Conservation (phyloP, 176 grass and related monocot species). For the Alopecurus myosuroides region DNA sequence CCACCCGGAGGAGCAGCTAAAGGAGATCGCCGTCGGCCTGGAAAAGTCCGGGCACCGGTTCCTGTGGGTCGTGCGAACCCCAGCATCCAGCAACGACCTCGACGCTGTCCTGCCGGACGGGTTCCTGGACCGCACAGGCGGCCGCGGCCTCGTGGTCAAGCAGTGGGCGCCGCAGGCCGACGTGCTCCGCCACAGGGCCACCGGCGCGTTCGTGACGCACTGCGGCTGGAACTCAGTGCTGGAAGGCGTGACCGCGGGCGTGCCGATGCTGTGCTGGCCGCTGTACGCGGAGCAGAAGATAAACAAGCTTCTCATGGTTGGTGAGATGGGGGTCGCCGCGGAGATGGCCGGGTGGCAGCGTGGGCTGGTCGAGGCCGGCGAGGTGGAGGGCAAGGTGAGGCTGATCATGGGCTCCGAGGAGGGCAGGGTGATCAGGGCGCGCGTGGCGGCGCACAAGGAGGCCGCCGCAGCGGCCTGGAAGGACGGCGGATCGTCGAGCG, state of each 20-base stretch:
- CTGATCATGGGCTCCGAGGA: neutral
- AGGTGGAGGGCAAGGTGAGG: constrained; percentile 28
- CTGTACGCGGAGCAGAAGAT: constrained; percentile 40
- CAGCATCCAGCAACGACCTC: neutral
- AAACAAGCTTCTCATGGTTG: constrained; percentile 53
- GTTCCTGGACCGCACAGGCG: constrained; percentile 23
- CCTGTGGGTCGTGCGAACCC: constrained; percentile 35
- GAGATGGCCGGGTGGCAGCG: constrained; percentile 10
- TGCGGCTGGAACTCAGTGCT: constrained; percentile 46
- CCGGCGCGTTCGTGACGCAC: constrained; percentile 42
- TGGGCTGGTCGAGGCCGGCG: neutral
- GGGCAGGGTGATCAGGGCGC: neutral
- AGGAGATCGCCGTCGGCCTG: constrained; percentile 33
- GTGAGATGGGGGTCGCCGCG: constrained; percentile 13
- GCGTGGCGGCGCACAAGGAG: neutral
- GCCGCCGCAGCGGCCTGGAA: neutral
- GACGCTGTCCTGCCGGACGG: neutral
- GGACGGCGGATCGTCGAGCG: neutral
- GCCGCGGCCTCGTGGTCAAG: constrained; percentile 26
- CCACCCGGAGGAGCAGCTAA: constrained; percentile 17
- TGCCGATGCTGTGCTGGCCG: constrained; percentile 45
- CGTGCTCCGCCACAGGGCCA: constrained; percentile 21
- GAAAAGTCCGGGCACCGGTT: constrained; percentile 39
- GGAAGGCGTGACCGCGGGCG: constrained; percentile 21
- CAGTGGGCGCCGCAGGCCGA: constrained; percentile 50